Base-by-base conservation (phyloP, 2,329 filamentous ascomycete genomes). In the Tolypocladium endophyticum region DNA sequence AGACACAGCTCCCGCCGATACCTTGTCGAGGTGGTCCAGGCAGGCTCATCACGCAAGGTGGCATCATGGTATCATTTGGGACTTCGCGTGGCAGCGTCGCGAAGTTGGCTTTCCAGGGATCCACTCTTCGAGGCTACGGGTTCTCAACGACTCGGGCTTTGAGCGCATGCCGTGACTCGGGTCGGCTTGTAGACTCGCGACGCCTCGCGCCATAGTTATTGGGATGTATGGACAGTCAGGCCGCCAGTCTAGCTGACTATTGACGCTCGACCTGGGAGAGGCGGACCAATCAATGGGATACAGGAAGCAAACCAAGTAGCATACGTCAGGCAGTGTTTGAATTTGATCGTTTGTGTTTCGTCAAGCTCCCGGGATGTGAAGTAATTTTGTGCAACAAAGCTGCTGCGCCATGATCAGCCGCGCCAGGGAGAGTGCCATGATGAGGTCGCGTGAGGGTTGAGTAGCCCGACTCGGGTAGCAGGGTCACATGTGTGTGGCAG, bases 241-340 rank as follows among this genome's bases (percentile, higher is more conserved):
- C 47, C 33, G 47, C 18, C 30, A 16, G 20, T 14, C 30, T 23
- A 30, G 30, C 50, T 18, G 50, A 54, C 30, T 28, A 23, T 4
- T 20, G 50, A n/a, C 28, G 11, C 18, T 53, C 45, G 45, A 30
- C 25, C 20, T 20, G 45, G 50, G 50, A 53, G 50, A 16, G 28
- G 28, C 50, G 18, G 50, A 30, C 9, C 9, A 4, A 9, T n/a
- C 28, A 36, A 16, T 54, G 30, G n/a, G 18, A 20, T 16, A 9
- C 7, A 28, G 36, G 25, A 33, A 28, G 38, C 38, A 56, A 25
- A 39, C 38, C 55, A 43, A 33, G 3, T 20, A 56, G 55, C 55
- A 33, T 55, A 45, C 50, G 58, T 62, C 33, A 59, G 59, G 58
- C 58, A 62, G 57, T 61, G 43, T 61, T 59, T 47, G 52, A 52